These are phyloP conservation scores for Aspergillus sp. DNA, from an alignment of 2,329 filamentous ascomycete species.

Conservation along the genomic window DNA sequence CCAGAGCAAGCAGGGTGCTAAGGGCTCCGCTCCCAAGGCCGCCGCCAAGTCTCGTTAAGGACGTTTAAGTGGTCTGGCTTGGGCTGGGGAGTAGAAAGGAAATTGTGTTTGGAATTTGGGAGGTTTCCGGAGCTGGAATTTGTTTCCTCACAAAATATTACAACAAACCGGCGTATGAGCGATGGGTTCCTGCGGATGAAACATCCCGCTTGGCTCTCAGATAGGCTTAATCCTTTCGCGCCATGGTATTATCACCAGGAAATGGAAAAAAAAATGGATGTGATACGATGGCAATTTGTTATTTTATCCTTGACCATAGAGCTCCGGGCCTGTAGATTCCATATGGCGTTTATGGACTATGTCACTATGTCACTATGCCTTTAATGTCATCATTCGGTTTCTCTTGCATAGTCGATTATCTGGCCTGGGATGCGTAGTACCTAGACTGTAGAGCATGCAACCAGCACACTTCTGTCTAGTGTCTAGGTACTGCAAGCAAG, in stretches of 20 bases:
- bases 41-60: constrained; percentile 79
- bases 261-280: constrained; percentile 20
- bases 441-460: too few relatives aligned
- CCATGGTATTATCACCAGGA: constrained; percentile 16
- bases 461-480: too few relatives aligned
- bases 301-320: too few relatives aligned
- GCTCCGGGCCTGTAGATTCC: not conserved
- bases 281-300: constrained; percentile 14
- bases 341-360: not conserved
- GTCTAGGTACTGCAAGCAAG: too few relatives aligned
- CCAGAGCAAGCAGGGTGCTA: constrained; percentile 94
- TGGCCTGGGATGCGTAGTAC: too few relatives aligned
- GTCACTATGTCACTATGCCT: too few relatives aligned
- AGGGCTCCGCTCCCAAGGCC: constrained; percentile 83
- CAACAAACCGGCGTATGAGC: constrained; percentile 21
- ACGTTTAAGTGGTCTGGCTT: constrained; percentile 18
- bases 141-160: constrained; percentile 14
- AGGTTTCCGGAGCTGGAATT: constrained; percentile 22
- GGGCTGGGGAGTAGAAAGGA: constrained; percentile 21
- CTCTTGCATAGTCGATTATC: too few relatives aligned
- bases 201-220: constrained; percentile 15
- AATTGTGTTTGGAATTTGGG: constrained; percentile 17
- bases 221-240: constrained; percentile 17
- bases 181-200: constrained; percentile 15
- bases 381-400: too few relatives aligned